These are phyloP conservation scores for Amaranthus palmeri DNA, from an alignment of 148 eudicot genomes.

Conservation along the genomic window DNA sequence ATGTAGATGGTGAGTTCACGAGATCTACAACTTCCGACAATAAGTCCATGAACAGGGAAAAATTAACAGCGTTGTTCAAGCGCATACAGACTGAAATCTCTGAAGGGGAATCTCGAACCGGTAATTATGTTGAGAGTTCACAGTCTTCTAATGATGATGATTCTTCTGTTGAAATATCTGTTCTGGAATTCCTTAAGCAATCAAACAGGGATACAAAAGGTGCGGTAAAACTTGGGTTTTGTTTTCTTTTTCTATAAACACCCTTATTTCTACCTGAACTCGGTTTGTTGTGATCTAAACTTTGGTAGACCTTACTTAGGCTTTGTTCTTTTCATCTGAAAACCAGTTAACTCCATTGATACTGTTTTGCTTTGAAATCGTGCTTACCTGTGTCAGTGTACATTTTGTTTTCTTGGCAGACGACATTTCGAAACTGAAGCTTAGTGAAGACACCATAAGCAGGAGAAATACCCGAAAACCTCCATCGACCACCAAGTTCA, in stretches of 20 bases:
- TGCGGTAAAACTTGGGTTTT: background rate
- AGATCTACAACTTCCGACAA: constrained; percentile 10
- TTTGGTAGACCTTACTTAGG: no score
- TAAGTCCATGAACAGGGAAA: constrained; percentile 34
- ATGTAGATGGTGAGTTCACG: constrained; percentile 22
- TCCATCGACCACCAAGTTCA: constrained; percentile 16
- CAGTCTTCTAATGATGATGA: constrained; percentile 27
- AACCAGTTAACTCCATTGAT: no score
- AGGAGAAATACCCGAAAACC: constrained; percentile 19
- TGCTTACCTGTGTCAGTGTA: background rate
- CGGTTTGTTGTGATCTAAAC: no score
- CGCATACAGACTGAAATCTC: constrained; percentile 47
- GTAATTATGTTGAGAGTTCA: constrained; percentile 21
- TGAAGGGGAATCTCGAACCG: constrained; percentile 25
- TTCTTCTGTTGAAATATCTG: constrained; percentile 37
- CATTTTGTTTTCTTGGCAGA: background rate
- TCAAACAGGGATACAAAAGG: constrained; percentile 26
- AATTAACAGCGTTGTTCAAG: constrained; percentile 47
- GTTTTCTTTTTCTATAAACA: no score
- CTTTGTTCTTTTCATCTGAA: no score
- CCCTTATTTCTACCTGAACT: no score
- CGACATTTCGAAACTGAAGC: background rate
- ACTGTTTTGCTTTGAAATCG: background rate
- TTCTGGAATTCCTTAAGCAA: constrained; percentile 42
- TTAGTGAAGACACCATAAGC: background rate